Evolutionary conservation across 2,329 filamentous ascomycete species (phyloP), one percentile per base, ranked within the genome.

Genomic region (Colletotrichum tropicicola): DNA sequence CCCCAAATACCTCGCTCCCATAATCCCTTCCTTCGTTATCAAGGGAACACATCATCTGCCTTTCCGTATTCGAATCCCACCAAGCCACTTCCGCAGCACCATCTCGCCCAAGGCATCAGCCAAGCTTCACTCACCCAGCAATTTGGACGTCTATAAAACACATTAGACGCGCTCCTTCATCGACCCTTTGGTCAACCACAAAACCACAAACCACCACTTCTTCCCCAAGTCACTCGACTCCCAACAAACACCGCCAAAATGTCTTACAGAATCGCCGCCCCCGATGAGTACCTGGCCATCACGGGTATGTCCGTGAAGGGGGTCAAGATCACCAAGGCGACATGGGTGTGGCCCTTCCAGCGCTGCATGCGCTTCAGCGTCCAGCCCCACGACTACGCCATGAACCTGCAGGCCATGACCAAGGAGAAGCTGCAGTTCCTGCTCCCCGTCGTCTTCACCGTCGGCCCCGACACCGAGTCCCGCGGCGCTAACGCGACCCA

Each of bases 391-490:
- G 93, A 97, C 78, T 95, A 96, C 78, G 88, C 87, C 63, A 92
- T 97, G 85, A 89, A 89, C 60, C 82, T 97, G 2, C 92, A 94
- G 74, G 93, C 93, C 60, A 97, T 97, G 93, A 97, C 93, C 17
- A 88, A 90, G 71, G 93, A 97, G 80, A 97, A 97, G 77, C 85
- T 96, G 3, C 91, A 94, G 68, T 94, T 96, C 75, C 84, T 89
- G 5, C 85, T 96, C 0, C 93, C 92, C 3, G 92, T 93, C 10
- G 92, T 96, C 68, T 96, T 96, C 79, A 96, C 93, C 37, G 91
- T 96, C 65, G 93, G 93, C 13, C 93, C 93, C 0, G 89, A 93
- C 67, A 88, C 95, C 67, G 89, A 91, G 68, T 78, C 81, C 41
- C 81, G 85, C 27, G 85, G 85, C 9, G 81, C 80, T 51, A 84